Conservation (phyloP, 2,329 filamentous ascomycete species). For the Colletotrichum plurivorum region DNA sequence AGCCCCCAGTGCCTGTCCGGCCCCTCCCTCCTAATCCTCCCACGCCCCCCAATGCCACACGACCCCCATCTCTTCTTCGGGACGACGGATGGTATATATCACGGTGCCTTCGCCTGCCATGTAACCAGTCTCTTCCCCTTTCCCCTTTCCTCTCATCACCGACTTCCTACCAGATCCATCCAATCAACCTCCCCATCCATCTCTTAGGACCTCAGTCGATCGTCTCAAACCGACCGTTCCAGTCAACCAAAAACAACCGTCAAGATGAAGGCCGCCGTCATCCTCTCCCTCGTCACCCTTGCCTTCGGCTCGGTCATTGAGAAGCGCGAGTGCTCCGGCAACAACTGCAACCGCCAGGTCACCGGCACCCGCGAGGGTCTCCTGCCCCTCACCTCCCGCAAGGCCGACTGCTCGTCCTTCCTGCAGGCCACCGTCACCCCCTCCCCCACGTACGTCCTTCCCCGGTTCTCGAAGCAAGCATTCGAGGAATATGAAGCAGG, state of each 20-base stretch:
- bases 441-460: conserved; percentile 53
- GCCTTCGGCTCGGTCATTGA: conserved; percentile 54
- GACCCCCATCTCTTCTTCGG: conserved; percentile 6
- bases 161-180: conserved; percentile 42
- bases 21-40: conserved; percentile 13
- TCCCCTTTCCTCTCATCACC: conserved; percentile 40
- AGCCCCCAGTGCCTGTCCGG: conserved; percentile 3
- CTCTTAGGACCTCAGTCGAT: conserved; percentile 41
- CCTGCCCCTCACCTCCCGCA: conserved; percentile 50
- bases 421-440: conserved; percentile 56
- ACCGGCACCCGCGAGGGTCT: conserved; percentile 58
- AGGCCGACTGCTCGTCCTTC: conserved; percentile 59
- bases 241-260: conserved; percentile 32
- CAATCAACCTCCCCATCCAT: conserved; percentile 35
- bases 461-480: neutral
- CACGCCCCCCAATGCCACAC: neutral
- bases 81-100: conserved; percentile 39
- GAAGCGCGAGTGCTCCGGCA: conserved; percentile 54
- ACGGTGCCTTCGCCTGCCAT: conserved; percentile 35
- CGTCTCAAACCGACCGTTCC: conserved; percentile 29
- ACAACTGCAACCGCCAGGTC: conserved; percentile 64
- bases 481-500: too few relatives aligned
- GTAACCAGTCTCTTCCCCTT: conserved; percentile 21
- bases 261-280: conserved; percentile 58
- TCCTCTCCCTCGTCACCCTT: conserved; percentile 54